Conservation (phyloP, 1,284 basidiomycete species). For the Apiotrichum domesticum region DNA sequence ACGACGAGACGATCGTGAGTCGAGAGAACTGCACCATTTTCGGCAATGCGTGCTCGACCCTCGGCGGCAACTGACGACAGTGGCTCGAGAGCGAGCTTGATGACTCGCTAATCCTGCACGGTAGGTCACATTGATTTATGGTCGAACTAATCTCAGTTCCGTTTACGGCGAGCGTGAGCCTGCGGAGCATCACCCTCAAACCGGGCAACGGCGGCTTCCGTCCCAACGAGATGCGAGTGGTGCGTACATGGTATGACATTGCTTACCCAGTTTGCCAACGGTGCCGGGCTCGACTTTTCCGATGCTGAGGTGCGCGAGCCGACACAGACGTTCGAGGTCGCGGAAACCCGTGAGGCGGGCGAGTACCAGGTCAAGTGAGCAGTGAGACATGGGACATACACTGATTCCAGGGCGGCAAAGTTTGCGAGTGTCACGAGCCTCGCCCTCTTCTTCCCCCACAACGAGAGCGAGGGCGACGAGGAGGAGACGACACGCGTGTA, state of each 20-base stretch:
- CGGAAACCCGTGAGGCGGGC: slow-evolving; percentile 33
- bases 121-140: slow-evolving; percentile 17
- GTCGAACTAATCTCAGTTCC: slow-evolving; percentile 31
- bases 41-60: neutral
- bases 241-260: slow-evolving; percentile 13
- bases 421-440: slow-evolving; percentile 40
- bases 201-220: slow-evolving; percentile 39
- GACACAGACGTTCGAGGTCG: slow-evolving; percentile 37
- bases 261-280: slow-evolving; percentile 31
- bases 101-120: slow-evolving; percentile 43
- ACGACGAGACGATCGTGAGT: slow-evolving; percentile 41
- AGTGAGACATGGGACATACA: neutral
- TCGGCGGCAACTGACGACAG: slow-evolving; percentile 7
- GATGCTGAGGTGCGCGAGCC: slow-evolving; percentile 33
- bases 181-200: slow-evolving; percentile 45
- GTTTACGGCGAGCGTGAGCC: slow-evolving; percentile 42
- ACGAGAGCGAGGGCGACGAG: slow-evolving; percentile 39
- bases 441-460: slow-evolving; percentile 42
- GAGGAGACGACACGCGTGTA: slow-evolving; percentile 44
- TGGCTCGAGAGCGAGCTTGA: slow-evolving; percentile 44
- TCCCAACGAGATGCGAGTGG: slow-evolving; percentile 36
- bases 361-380: slow-evolving; percentile 47
- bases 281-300: slow-evolving; percentile 43
- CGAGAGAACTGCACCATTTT: no score
- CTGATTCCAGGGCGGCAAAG: slow-evolving; percentile 38